Evolutionary conservation across 2,329 filamentous ascomycete genomes (phyloP).

Genomic region (Talaromyces sp.): DNA sequence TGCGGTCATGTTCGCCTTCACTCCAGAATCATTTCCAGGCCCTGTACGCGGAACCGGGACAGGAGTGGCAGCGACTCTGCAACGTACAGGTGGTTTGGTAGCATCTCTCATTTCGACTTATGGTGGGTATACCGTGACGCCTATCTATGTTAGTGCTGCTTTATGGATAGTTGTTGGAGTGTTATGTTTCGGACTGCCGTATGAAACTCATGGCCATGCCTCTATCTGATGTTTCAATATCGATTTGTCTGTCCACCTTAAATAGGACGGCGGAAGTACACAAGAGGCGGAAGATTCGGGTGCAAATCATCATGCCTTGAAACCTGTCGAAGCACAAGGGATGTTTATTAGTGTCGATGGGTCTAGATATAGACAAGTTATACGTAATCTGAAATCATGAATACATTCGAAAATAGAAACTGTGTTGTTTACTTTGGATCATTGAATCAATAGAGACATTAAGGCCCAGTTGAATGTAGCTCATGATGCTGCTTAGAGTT

Average conservation of each 20-base stretch:
- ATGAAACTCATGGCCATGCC: slow-evolving; percentile 38
- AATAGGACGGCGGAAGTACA: too few species aligned
- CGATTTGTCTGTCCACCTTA: background rate
- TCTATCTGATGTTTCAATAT: background rate
- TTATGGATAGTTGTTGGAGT: slow-evolving; percentile 45
- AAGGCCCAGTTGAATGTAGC: too few species aligned
- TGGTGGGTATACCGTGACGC: slow-evolving; percentile 42
- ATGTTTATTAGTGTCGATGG: too few species aligned
- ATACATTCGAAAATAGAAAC: too few species aligned
- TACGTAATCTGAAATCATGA: too few species aligned
- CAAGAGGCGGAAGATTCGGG: too few species aligned
- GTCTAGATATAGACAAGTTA: too few species aligned
- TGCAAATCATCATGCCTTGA: too few species aligned
- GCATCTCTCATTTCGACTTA: slow-evolving; percentile 46
- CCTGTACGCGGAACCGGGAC: background rate
- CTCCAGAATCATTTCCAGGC: background rate
- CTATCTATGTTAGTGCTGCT: slow-evolving; percentile 47
- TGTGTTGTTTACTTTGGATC: too few species aligned
- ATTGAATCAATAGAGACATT: too few species aligned
- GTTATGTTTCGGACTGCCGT: slow-evolving; percentile 44
- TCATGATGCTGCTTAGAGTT: too few species aligned
- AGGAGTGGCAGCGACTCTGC: background rate
- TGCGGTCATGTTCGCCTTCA: background rate
- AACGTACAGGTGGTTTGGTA: slow-evolving; percentile 27
- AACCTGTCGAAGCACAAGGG: too few species aligned